phyloP scores from a whole-genome alignment of 176 grass and related monocot species.

The Carex parvula region DNA sequence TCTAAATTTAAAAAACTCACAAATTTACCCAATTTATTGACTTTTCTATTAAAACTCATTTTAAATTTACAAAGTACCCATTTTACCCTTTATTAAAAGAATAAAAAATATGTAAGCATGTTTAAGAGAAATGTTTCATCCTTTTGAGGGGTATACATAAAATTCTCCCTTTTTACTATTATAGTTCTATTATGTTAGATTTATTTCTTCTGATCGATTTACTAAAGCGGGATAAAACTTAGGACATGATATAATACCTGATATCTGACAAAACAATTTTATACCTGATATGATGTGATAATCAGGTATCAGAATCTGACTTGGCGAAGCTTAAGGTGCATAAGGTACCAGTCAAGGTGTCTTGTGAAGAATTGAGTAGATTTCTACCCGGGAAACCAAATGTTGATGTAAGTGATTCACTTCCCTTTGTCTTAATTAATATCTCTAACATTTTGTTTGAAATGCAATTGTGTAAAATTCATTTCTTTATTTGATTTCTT shows the following conservation, averaged over 20 bases:
- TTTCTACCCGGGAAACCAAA: slow-evolving; percentile 44
- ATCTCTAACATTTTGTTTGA: not conserved
- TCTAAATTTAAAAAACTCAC: no score
- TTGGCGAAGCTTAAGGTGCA: slow-evolving; percentile 56
- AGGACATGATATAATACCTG: not conserved
- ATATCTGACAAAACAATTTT: slow-evolving; percentile 17
- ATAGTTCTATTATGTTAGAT: no score
- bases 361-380: slow-evolving; percentile 52
- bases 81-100: no score
- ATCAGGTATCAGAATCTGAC: slow-evolving; percentile 58
- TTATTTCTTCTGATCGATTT: no score
- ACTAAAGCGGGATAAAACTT: not conserved
- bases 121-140: no score
- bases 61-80: no score
- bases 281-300: slow-evolving; percentile 27
- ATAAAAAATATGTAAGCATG: no score
- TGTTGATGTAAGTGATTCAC: slow-evolving; percentile 43
- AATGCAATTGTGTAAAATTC: not conserved
- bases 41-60: no score
- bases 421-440: not conserved
- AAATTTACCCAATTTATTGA: no score
- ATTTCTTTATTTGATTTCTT: not conserved
- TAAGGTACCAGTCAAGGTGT: slow-evolving; percentile 59
- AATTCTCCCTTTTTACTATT: no score
- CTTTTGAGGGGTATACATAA: no score